Base-by-base conservation (phyloP, 1,139 yeast genomes). In the Eremothecium coryli region DNA sequence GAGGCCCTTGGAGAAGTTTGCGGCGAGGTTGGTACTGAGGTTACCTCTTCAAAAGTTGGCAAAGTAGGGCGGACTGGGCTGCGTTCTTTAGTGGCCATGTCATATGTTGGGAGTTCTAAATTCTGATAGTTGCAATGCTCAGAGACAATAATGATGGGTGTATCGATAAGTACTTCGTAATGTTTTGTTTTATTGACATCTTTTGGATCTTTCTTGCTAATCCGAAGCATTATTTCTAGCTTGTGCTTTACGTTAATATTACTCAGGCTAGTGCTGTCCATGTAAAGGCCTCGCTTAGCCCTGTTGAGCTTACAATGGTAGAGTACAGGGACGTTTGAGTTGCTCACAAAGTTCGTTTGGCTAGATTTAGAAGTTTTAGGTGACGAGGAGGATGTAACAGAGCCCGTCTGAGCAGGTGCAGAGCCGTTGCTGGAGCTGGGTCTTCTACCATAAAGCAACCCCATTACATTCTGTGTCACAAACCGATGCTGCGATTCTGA, bases 91-190 rank as follows among this genome's bases (percentile, higher is more conserved):
- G 70, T 67, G 1, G 67, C 60, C 37, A 68, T 58, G 2, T 73
- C 67, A 46, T 84, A 84, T 23, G 71, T 69, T 0, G 95, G 95
- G 35, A 85, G 65, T 32, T 78, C 82, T 30, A 77, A 65, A 29
- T 77, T 76, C 3, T 71, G 86, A 10, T 69, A 72, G 31, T 67
- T 70, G 61, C 95, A 85, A 43, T 74, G 70, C 17, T 84, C 72
- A 36, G 93, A 79, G 31, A 84, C 66, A 35, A 86, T 64, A 20
- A 71, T 68, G 35, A 86, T 67, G 0, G 95, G 95, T 0, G 95
- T 82, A 54, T 85, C 95, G 29, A 86, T 81, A 34, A 85, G 77
- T 31, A 86, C 94, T 49, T 86, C 95, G 52, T 78, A 86, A 56
- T 84, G 93, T 49, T 84, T 88, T 62, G 81, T 63, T 46, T 72